Percentiles rank a stretch among this genome's conserved stretches.
phyloP scores from a whole-genome alignment of 805 yeast genomes.

The Metschnikowia vanudenii region DNA sequence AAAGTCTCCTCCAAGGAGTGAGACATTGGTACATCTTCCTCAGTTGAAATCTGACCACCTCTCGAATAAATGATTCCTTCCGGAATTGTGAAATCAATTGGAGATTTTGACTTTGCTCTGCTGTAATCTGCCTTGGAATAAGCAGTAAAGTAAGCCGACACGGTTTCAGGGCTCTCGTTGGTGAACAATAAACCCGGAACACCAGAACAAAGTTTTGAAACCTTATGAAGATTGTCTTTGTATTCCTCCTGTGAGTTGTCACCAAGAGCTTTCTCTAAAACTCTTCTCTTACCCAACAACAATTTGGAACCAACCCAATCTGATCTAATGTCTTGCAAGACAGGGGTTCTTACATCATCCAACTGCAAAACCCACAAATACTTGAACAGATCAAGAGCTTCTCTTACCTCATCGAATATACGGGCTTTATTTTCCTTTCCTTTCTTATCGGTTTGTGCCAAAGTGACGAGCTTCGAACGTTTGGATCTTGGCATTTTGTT shows the following conservation, averaged over 20 bases:
- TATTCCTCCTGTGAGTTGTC: slow-evolving; percentile 86
- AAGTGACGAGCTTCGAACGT: slow-evolving; percentile 92
- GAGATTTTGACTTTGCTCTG: slow-evolving; percentile 83
- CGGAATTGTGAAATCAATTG: slow-evolving; percentile 82
- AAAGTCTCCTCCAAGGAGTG: slow-evolving; percentile 93
- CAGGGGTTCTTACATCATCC: slow-evolving; percentile 94
- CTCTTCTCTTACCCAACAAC: slow-evolving; percentile 89
- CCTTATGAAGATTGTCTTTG: slow-evolving; percentile 73
- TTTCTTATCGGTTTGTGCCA: slow-evolving; percentile 95
- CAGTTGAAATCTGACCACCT: slow-evolving; percentile 87
- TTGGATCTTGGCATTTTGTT: slow-evolving; percentile 87
- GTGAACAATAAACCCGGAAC: slow-evolving; percentile 88
- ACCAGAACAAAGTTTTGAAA: slow-evolving; percentile 65
- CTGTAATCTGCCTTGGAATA: slow-evolving; percentile 81
- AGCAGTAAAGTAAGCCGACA: slow-evolving; percentile 78
- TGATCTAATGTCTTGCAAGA: slow-evolving; percentile 84
- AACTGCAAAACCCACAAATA: slow-evolving; percentile 84
- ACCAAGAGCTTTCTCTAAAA: slow-evolving; percentile 90
- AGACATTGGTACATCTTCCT: slow-evolving; percentile 95
- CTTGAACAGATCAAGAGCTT: slow-evolving; percentile 70
- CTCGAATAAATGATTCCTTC: slow-evolving; percentile 90
- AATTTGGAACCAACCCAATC: slow-evolving; percentile 92
- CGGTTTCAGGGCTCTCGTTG: slow-evolving; percentile 84
- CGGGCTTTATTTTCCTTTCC: slow-evolving; percentile 90
- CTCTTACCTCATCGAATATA: slow-evolving; percentile 87